Conservation (phyloP, 768 basidiomycete genomes). For the Podaxis carcinomalis region DNA sequence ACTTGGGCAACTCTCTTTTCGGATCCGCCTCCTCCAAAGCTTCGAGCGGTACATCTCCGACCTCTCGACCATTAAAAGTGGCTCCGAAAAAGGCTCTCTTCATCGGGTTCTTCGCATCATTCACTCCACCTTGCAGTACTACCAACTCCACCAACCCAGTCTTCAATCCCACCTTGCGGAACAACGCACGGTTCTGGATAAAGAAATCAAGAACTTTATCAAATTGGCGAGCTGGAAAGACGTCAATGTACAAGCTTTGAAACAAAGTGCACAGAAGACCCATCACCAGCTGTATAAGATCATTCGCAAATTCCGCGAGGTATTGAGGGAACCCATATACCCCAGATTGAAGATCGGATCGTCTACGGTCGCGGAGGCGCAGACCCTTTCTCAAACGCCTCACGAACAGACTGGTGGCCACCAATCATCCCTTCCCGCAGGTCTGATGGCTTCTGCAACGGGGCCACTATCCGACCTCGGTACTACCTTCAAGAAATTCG, state of each 20-base stretch:
- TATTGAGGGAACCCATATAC: slow-evolving; percentile 69
- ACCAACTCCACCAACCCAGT: slow-evolving; percentile 49
- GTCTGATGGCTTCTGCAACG: neutral
- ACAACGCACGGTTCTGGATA: slow-evolving; percentile 64
- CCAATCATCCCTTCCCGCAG: neutral
- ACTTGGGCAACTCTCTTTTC: slow-evolving; percentile 76
- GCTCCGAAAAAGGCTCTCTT: slow-evolving; percentile 29
- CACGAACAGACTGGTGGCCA: neutral
- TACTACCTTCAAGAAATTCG: slow-evolving; percentile 49
- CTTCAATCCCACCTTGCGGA: slow-evolving; percentile 45
- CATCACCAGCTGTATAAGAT: slow-evolving; percentile 90
- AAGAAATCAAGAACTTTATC: slow-evolving; percentile 79
- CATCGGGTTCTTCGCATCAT: slow-evolving; percentile 55
- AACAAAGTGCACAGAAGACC: slow-evolving; percentile 84
- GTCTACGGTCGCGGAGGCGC: slow-evolving; percentile 32
- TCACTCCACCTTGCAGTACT: slow-evolving; percentile 57
- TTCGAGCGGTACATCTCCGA: slow-evolving; percentile 52
- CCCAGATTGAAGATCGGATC: slow-evolving; percentile 33
- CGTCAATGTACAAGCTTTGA: slow-evolving; percentile 89
- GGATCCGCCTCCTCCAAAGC: slow-evolving; percentile 63
- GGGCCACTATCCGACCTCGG: slow-evolving; percentile 45
- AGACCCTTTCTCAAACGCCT: slow-evolving; percentile 12
- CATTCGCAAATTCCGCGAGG: slow-evolving; percentile 87
- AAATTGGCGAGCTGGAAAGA: slow-evolving; percentile 99
- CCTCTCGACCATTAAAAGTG: slow-evolving; percentile 29